Evolutionary conservation across 169 alveolate genomes (phyloP), one percentile per base, ranked within the genome.

Genomic region (Cryptosporidium baileyi): DNA sequence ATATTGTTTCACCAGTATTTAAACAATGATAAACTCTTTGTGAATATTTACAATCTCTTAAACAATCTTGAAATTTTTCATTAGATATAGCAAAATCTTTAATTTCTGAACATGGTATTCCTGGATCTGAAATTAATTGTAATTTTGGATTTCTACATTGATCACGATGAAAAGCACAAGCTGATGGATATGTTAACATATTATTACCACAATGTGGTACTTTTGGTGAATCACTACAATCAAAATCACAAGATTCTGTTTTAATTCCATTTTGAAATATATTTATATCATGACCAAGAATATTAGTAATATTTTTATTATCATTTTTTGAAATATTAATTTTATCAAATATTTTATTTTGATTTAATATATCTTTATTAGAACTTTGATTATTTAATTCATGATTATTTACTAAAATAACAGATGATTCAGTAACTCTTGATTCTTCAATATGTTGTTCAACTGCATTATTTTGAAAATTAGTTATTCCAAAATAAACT

Each of bases 131-230:
- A 1, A 57, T 26, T n/a, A 74, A 59, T n/a, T 74, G 51, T 22
- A 74, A 38, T 6, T 22, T 74, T 36, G 85, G 41, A 38, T 74
- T 57, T 26, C 85, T 51, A 41, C 85, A 74, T 32, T 74, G 65
- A 40, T 74, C 85, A 8, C 85, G 30, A 22, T 74, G 85, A 54
- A 74, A 74, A 8, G 85, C 74, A 13, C 85, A 74, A n/a, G 60
- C 85, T 15, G 85, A 74, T 3, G 67, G 65, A 57, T 74, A 74
- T 28, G 85, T 74, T 3, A 74, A 45, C 67, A 54, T 74, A 57
- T 74, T 74, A 26, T 44, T 74, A 8, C 85, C 85, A 40, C 85
- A 74, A 41, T 74, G 85, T 51, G 85, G 62, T 54, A 74, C 32
- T n/a, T 47, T 51, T 15, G 85, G 85, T 11, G 85, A 74, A 13